Conservation (phyloP, 2,329 filamentous ascomycete species). For the Beauveria australis region DNA sequence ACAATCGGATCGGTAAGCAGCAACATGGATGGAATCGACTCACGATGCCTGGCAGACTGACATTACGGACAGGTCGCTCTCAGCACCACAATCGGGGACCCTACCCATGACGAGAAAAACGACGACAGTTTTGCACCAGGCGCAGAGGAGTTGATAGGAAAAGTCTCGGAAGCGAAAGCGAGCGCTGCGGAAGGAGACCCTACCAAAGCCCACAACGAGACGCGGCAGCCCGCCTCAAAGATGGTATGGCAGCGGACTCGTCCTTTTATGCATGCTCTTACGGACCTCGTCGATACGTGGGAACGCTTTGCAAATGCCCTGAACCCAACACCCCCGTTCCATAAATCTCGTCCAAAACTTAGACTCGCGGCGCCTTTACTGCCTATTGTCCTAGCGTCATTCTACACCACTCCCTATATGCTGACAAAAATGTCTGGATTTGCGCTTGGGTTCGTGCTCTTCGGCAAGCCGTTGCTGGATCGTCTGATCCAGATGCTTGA, state of each 20-base stretch:
- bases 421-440: constrained; percentile 60
- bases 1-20: constrained; percentile 36
- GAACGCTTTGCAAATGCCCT: constrained; percentile 47
- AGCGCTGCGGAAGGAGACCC: constrained; percentile 17
- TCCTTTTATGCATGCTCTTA: constrained; percentile 56
- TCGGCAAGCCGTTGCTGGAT: constrained; percentile 66
- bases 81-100: constrained; percentile 63
- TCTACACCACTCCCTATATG: constrained; percentile 29
- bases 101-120: constrained; percentile 44
- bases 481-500: constrained; percentile 53
- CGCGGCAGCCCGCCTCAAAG: constrained; percentile 66
- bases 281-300: constrained; percentile 41
- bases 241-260: constrained; percentile 71
- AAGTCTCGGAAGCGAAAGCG: constrained; percentile 25
- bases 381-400: constrained; percentile 22
- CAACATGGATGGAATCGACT: no score
- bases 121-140: not conserved
- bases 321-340: constrained; percentile 57
- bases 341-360: constrained; percentile 41
- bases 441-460: constrained; percentile 65
- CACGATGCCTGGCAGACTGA: no score
- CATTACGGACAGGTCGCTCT: constrained; percentile 47
- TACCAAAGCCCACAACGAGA: constrained; percentile 59
- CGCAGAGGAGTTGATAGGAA: constrained; percentile 18
- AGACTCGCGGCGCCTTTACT: constrained; percentile 45